Evolutionary conservation across 257 asterid genomes (phyloP), one percentile per base, ranked within the genome.

Genomic region (Verbascum thapsus): DNA sequence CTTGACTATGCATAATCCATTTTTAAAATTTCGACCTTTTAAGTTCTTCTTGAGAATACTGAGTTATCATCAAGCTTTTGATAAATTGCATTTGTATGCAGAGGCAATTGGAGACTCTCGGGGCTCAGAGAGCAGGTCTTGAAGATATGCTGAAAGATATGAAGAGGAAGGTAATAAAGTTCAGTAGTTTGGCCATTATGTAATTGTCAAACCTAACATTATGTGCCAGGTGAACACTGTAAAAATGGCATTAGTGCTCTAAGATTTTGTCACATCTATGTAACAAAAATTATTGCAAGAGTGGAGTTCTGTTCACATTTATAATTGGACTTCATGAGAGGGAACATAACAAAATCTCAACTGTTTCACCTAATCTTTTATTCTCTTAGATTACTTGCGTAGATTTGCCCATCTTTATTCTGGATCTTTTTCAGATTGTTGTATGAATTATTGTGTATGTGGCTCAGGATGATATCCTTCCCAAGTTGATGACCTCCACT

Each of bases 111-210:
- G 99, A 94, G 82, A 76, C 80, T 61, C 99, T 94, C 74, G 97
- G 99, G 62, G 79, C 96, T 74, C 95, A 90, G 82, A 79, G 99
- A 78, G 97, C 99, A 64, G 91, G 97, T 44, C 96, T 94, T 23
- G 99, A 94, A 74, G 99, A 94, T 77, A 89, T 90, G 99, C 86
- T 94, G 75, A 94, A 94, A 84, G 99, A 94, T 84, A 94, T 90
- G 97, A 94, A 94, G 80, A 84, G 97, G 77, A 90, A 87, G 96
- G 99, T 94, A 75, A 23, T 53, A 63, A 69, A 49, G 55, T 30
- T 53, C 42, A 61, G 30, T 53, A 52, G 52, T 53, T 60, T 53
- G 42, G 15, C 48, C 56, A 20, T 41, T 61, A 15, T 44, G 38
- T 69, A 30, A 12, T 64, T 20, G 16, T 51, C 8, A 39, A 13